Conservation (phyloP, 768 basidiomycete genomes). For the Harrya chromipes region DNA sequence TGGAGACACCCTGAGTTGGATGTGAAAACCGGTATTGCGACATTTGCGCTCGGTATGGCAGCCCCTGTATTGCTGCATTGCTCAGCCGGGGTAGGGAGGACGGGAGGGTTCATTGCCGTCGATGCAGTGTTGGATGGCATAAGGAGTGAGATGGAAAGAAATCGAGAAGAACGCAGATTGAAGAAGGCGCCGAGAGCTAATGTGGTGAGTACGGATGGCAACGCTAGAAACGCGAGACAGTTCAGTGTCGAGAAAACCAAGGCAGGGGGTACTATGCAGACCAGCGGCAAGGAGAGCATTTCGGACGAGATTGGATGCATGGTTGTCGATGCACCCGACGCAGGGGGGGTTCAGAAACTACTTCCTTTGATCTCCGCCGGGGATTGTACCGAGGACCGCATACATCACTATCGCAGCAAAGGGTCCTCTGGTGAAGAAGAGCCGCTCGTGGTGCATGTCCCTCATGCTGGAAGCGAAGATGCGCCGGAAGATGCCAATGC, state of each 20-base stretch:
- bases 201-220: background rate
- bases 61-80: conserved; percentile 81
- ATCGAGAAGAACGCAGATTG: conserved; percentile 21
- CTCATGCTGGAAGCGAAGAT: conserved; percentile 14
- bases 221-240: conserved; percentile 1
- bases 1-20: conserved; percentile 46
- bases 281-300: background rate
- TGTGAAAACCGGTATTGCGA: conserved; percentile 50
- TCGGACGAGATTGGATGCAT: conserved; percentile 15
- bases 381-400: conserved; percentile 21
- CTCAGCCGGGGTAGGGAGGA: conserved; percentile 93
- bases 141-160: conserved; percentile 50
- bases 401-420: conserved; percentile 5
- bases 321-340: conserved; percentile 25
- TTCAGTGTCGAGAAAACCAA: conserved; percentile 8
- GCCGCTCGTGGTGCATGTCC: conserved; percentile 31
- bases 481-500: conserved; percentile 19
- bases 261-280: conserved; percentile 3
- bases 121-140: conserved; percentile 82
- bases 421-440: conserved; percentile 9
- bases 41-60: conserved; percentile 43
- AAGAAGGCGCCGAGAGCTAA: conserved; percentile 1
- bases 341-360: background rate
- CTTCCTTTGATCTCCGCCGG: conserved; percentile 22
- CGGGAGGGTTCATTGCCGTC: conserved; percentile 89